Base-by-base conservation (phyloP, 1,139 yeast genomes). In the Magnusiomyces suaveolens region DNA sequence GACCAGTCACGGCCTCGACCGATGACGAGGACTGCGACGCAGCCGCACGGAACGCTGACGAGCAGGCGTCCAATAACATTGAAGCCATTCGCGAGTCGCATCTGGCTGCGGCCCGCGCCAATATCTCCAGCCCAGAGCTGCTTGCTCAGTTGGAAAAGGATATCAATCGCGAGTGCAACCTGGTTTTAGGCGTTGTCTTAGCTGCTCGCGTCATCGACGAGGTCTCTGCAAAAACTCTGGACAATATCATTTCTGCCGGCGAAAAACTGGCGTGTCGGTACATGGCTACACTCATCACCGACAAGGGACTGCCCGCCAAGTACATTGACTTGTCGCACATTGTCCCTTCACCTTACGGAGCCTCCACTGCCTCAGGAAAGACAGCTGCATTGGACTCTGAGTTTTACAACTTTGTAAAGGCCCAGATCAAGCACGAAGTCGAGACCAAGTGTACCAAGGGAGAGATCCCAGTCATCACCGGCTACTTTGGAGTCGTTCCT, bases 191-290 rank as follows among this genome's bases (percentile, higher is more conserved):
- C 63, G 76, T 89, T 56, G 73, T 92, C 59, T 81, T 84, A 59
- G 98, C 98, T 1, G 87, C 95, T 50, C 84, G 86, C 67, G 80
- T 92, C 61, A 84, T 92, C 66, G 97, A 96, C 52, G 98, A 92
- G 70, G 84, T 92, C 61, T 82, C 92, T 54, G 78, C 95, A 23
- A 80, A 96, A 65, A 89, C 98, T 0, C 75, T 86, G 63, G 98
- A 92, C 67, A 76, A 87, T 36, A 85, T 92, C 63, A 85, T 92
- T 87, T 84, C 96, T 3, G 84, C 87, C 51, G 98, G 98, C 60
- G 98, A 92, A 69, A 88, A 89, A 70, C 76, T 92, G 61, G 82
- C 95, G 55, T 92, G 98, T 75, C 72, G 85, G 62, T 92, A 84
- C 69, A 87, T 92, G 83, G 78, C 95, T 8, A 83, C 90, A 1